Evolutionary conservation across 1,284 basidiomycete genomes (phyloP).

Genomic region (Blastosporella zonata): DNA sequence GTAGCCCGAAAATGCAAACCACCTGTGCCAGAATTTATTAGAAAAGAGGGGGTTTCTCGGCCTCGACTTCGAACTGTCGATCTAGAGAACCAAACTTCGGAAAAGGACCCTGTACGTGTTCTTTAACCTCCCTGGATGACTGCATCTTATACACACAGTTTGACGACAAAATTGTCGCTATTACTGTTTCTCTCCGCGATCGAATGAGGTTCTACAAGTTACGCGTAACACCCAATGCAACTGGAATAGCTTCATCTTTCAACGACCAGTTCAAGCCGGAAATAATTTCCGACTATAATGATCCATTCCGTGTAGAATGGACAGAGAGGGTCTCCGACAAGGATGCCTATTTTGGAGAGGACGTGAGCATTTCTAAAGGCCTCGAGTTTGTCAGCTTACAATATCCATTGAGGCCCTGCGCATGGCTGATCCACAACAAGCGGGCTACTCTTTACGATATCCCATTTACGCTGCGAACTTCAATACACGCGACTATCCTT

Average conservation of each 20-base stretch:
- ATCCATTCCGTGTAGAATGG: constrained; percentile 82
- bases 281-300: constrained; percentile 78
- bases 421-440: constrained; percentile 62
- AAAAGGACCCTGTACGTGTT: constrained; percentile 62
- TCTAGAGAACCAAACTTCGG: constrained; percentile 2
- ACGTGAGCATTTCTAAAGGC: constrained; percentile 40
- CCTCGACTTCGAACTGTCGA: constrained; percentile 31
- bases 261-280: constrained; percentile 78
- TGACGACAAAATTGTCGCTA: constrained; percentile 69
- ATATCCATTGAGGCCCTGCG: constrained; percentile 56
- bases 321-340: constrained; percentile 48
- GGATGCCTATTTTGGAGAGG: constrained; percentile 65
- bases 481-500: constrained; percentile 77
- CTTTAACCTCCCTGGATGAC: not conserved
- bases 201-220: constrained; percentile 89
- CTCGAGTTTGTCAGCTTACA: not conserved
- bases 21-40: constrained; percentile 39
- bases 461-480: constrained; percentile 77
- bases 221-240: constrained; percentile 72
- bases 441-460: constrained; percentile 73
- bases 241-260: constrained; percentile 70
- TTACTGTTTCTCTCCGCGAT: constrained; percentile 73
- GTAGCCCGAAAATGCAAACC: constrained; percentile 65
- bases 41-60: constrained; percentile 51
- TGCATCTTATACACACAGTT: constrained; percentile 43